Evolutionary conservation across 768 basidiomycete genomes (phyloP).

Genomic region (Podaxis sp.): DNA sequence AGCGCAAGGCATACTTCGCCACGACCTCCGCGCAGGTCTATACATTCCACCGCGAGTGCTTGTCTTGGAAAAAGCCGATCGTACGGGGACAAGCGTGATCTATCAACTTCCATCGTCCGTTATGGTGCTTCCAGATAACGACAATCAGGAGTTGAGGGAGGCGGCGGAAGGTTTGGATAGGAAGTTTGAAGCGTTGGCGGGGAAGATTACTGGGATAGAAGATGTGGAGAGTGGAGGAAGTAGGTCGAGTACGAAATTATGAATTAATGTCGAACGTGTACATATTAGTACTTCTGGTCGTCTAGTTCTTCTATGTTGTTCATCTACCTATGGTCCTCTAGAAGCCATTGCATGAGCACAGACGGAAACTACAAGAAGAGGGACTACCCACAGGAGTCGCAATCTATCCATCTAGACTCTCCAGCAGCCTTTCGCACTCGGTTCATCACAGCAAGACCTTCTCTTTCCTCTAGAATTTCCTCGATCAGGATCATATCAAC

Average conservation of each 20-base stretch:
- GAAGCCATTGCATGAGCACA: neutral
- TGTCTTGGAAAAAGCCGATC: conserved; percentile 34
- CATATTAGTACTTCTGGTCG: conserved; percentile 4
- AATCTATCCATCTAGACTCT: conserved; percentile 33
- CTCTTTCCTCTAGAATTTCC: conserved; percentile 70
- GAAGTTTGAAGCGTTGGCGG: conserved; percentile 39
- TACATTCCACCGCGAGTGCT: conserved; percentile 44
- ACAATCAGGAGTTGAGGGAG: conserved; percentile 26
- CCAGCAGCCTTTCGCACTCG: conserved; percentile 87
- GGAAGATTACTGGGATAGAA: conserved; percentile 24
- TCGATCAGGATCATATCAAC: conserved; percentile 86
- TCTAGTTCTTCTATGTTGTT: neutral
- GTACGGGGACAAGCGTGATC: conserved; percentile 34
- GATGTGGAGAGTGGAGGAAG: conserved; percentile 6
- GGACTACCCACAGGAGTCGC: conserved; percentile 4
- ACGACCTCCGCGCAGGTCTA: conserved; percentile 34
- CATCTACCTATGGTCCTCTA: neutral
- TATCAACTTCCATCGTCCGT: conserved; percentile 48
- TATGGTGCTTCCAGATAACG: conserved; percentile 25
- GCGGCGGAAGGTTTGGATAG: conserved; percentile 33
- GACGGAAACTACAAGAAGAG: too few relatives aligned
- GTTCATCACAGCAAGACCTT: conserved; percentile 95
- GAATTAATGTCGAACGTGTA: neutral
- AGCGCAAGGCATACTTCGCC: conserved; percentile 38
- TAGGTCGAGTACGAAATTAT: conserved; percentile 10